A percentile compares a stretch with the other conserved stretches of the same genome.
These are phyloP conservation scores for Fusarium euwallaceae DNA, from an alignment of 2,329 filamentous ascomycete species.

Conservation along the genomic window DNA sequence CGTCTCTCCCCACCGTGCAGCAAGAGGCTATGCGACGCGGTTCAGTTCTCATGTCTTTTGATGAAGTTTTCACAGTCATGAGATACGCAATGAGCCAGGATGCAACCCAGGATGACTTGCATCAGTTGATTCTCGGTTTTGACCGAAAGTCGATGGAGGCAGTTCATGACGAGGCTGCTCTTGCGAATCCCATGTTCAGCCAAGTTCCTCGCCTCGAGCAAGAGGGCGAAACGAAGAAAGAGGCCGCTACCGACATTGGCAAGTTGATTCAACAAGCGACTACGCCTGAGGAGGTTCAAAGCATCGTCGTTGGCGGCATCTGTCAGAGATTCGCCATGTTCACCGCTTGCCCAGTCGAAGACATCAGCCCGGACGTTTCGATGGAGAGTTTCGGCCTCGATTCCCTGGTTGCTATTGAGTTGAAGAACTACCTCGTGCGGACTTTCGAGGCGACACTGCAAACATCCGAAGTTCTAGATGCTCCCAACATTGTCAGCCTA, in stretches of 20 bases:
- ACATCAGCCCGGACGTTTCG: conserved; percentile 23
- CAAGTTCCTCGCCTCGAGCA: conserved; percentile 15
- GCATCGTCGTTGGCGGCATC: conserved; percentile 17
- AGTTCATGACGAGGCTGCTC: conserved; percentile 16
- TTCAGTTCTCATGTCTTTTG: conserved; percentile 25
- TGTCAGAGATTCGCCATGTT: conserved; percentile 30
- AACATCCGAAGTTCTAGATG: conserved; percentile 28
- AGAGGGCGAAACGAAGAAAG: conserved; percentile 13
- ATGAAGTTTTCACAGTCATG: conserved; percentile 23
- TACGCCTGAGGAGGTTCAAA: conserved; percentile 13
- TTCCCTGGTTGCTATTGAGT: conserved; percentile 32
- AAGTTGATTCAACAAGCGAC: conserved; percentile 24
- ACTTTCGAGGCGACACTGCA: conserved; percentile 28
- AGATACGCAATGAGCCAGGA: conserved; percentile 22
- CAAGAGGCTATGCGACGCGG: conserved; percentile 22
- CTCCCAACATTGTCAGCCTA: conserved; percentile 18
- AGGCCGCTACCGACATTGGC: conserved; percentile 15
- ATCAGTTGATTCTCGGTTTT: conserved; percentile 25
- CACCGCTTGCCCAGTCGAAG: conserved; percentile 20
- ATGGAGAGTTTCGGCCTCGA: conserved; percentile 31
- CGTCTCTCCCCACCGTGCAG: conserved; percentile 18
- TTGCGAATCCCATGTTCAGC: conserved; percentile 27
- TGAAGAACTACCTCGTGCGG: conserved; percentile 32
- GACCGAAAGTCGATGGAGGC: conserved; percentile 28
- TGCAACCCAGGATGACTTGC: not conserved